These are phyloP conservation scores for Malassezia japonica DNA, from an alignment of 1,284 basidiomycete genomes.

Conservation along the genomic window DNA sequence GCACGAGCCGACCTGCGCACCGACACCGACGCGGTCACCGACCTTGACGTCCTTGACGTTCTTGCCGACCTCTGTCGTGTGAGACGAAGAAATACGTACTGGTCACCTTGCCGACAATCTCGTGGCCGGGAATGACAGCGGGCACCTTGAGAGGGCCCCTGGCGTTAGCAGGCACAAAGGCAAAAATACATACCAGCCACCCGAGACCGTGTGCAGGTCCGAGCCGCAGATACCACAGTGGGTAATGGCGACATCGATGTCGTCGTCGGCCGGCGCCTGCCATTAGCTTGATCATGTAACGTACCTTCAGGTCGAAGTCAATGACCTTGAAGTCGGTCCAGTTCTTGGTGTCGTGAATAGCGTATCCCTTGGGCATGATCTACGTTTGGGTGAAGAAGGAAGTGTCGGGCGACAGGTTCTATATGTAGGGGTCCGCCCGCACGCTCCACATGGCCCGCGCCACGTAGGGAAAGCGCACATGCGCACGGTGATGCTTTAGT, in stretches of 20 bases:
- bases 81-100: slow-evolving; percentile 18
- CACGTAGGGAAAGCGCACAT: not conserved
- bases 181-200: slow-evolving; percentile 27
- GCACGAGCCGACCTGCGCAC: slow-evolving; percentile 57
- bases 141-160: slow-evolving; percentile 33
- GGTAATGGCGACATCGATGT: slow-evolving; percentile 40
- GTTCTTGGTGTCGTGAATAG: slow-evolving; percentile 40
- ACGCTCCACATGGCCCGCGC: not conserved
- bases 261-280: slow-evolving; percentile 28
- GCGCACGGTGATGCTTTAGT: not conserved
- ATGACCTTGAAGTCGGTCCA: slow-evolving; percentile 47
- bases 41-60: slow-evolving; percentile 57
- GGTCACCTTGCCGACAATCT: slow-evolving; percentile 58
- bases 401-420: not conserved
- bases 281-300: too few relatives aligned
- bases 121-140: slow-evolving; percentile 54
- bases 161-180: not conserved
- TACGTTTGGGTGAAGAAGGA: not conserved
- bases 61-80: slow-evolving; percentile 32
- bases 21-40: slow-evolving; percentile 60
- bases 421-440: not conserved
- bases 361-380: slow-evolving; percentile 37
- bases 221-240: slow-evolving; percentile 42
- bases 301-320: slow-evolving; percentile 43
- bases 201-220: slow-evolving; percentile 32